phyloP scores from a whole-genome alignment of 2,329 filamentous ascomycete species.

The Fusarium solani-melongenae region DNA sequence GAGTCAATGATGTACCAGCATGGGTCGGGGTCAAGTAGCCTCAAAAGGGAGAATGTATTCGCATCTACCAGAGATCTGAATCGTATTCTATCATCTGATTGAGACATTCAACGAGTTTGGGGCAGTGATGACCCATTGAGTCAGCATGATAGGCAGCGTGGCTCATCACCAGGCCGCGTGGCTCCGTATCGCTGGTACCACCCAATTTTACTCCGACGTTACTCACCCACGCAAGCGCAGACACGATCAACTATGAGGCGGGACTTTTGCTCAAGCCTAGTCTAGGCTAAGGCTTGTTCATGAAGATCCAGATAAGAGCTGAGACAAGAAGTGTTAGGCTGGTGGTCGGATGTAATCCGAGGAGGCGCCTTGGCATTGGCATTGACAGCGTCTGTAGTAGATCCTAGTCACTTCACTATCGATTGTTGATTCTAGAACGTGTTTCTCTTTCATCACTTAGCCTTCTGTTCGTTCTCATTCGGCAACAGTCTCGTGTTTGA shows the following conservation, averaged over 20 bases:
- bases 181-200: neutral
- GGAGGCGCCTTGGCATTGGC: neutral
- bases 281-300: neutral
- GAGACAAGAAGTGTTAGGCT: neutral
- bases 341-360: neutral
- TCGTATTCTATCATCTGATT: neutral
- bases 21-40: neutral
- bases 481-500: neutral
- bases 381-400: neutral
- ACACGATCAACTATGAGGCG: too few relatives aligned
- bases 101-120: neutral
- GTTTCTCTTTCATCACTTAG: too few relatives aligned
- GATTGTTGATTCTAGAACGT: neutral
- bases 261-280: neutral
- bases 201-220: neutral
- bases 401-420: neutral
- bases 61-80: neutral
- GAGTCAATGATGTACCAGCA: neutral
- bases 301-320: neutral
- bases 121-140: neutral
- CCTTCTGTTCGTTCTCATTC: neutral
- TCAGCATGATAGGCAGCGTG: neutral
- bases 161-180: neutral
- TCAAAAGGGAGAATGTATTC: neutral
- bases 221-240: neutral